Evolutionary conservation across 805 yeast species (phyloP).

Genomic region (Wickerhamiella nectarea): DNA sequence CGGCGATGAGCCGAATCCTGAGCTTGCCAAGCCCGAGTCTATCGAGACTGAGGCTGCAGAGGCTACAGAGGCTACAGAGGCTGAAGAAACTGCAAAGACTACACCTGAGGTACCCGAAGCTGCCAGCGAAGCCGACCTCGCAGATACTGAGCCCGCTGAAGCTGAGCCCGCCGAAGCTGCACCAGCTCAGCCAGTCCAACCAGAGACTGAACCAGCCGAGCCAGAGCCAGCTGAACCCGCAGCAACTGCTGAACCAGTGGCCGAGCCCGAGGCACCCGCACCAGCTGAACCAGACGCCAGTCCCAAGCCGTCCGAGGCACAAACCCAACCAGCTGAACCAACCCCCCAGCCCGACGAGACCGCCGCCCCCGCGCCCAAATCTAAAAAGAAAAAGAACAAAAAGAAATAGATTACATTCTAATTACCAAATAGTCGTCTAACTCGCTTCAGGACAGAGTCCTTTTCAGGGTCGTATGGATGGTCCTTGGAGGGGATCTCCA

Average conservation of each 20-base stretch:
- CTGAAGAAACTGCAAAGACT: too few relatives aligned
- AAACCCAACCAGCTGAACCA: constrained; percentile 6
- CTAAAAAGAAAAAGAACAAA: constrained; percentile 17
- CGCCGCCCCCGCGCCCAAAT: too few relatives aligned
- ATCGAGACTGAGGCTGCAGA: background rate
- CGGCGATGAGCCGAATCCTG: too few relatives aligned
- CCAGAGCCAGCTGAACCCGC: background rate
- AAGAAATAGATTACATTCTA: constrained; percentile 24
- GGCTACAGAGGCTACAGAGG: background rate
- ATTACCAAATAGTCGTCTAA: constrained; percentile 90
- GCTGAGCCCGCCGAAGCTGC: too few relatives aligned
- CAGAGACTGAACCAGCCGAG: constrained; percentile 2
- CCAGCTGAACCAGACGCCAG: constrained; percentile 12
- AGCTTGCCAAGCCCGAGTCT: background rate
- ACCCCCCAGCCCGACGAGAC: constrained; percentile 1
- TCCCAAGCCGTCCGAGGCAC: background rate
- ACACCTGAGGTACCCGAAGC: too few relatives aligned
- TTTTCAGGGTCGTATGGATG: constrained; percentile 98
- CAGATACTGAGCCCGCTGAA: background rate
- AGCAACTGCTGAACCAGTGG: too few relatives aligned
- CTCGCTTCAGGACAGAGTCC: constrained; percentile 89
- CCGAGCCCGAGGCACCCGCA: constrained; percentile 9
- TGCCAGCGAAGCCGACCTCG: too few relatives aligned
- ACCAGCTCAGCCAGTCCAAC: too few relatives aligned
- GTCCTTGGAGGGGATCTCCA: constrained; percentile 96